These are phyloP conservation scores for Dunaliella salina DNA, from an alignment of 163 green algal genomes.

Conservation along the genomic window DNA sequence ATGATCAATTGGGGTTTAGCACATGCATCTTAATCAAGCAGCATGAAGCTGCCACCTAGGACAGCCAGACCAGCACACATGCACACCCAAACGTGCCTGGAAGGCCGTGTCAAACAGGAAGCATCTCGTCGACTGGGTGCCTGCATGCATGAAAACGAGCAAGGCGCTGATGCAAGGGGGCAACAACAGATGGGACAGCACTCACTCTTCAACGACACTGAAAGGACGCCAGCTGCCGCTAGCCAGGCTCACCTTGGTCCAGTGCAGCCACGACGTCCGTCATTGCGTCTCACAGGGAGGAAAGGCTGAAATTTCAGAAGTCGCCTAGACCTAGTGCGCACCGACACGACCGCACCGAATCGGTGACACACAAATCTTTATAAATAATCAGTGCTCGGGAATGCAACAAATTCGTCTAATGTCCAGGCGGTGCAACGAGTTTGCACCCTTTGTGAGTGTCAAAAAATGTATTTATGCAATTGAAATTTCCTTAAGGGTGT, in stretches of 20 bases:
- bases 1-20: no score
- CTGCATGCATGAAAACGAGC: not conserved
- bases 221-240: not conserved
- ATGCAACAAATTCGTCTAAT: no score
- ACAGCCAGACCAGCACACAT: not conserved
- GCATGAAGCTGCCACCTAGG: not conserved
- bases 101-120: not conserved
- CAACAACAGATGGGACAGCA: not conserved
- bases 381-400: no score
- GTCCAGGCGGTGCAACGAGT: no score
- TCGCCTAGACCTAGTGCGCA: no score
- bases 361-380: no score
- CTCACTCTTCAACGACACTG: not conserved
- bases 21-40: not conserved
- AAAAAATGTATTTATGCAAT: no score
- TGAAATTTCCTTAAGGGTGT: no score
- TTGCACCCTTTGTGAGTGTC: no score
- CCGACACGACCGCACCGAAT: no score
- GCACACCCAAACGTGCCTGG: not conserved
- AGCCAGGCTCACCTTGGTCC: not conserved
- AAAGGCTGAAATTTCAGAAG: no score
- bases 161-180: not conserved
- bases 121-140: not conserved
- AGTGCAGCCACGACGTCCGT: constrained; percentile 5
- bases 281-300: not conserved